phyloP scores from a whole-genome alignment of 2,329 filamentous ascomycete species.

The Colletotrichum tamarilloi region DNA sequence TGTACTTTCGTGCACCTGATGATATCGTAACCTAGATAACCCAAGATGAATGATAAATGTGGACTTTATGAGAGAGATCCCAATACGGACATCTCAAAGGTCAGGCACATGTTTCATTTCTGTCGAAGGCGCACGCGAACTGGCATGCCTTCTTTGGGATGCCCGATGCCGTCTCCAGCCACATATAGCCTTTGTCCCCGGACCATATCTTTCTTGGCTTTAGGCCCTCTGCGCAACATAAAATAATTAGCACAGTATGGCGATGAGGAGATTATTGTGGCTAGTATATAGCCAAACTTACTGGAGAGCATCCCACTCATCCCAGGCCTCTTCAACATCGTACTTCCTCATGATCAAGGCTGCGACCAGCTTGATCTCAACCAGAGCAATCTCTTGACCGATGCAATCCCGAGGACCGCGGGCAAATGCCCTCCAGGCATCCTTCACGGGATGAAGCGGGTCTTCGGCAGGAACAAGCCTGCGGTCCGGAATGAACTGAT shows the following conservation, averaged over 20 bases:
- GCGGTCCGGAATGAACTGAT: constrained; percentile 51
- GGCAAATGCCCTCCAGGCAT: constrained; percentile 65
- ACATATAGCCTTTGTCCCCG: constrained; percentile 45
- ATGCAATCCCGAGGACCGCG: constrained; percentile 66
- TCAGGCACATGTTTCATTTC: neutral
- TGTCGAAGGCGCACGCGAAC: constrained; percentile 44
- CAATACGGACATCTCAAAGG: too few relatives aligned
- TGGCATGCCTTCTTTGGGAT: constrained; percentile 51
- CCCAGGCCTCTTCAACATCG: constrained; percentile 18
- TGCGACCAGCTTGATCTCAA: constrained; percentile 57
- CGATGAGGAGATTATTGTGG: neutral
- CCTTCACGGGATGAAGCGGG: constrained; percentile 37
- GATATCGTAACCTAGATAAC: too few relatives aligned
- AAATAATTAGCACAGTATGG: neutral
- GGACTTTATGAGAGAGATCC: too few relatives aligned
- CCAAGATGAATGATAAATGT: too few relatives aligned
- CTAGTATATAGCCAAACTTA: constrained; percentile 36
- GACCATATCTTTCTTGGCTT: constrained; percentile 41
- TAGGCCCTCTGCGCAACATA: neutral
- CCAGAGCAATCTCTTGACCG: constrained; percentile 65
- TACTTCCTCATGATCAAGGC: constrained; percentile 25
- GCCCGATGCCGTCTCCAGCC: constrained; percentile 43
- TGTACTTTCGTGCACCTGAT: too few relatives aligned
- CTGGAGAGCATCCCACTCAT: constrained; percentile 56
- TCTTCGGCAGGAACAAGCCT: constrained; percentile 40